These are phyloP conservation scores for Globisporangium megalacanthum DNA, from an alignment of 352 stramenopile genomes.

Conservation along the genomic window DNA sequence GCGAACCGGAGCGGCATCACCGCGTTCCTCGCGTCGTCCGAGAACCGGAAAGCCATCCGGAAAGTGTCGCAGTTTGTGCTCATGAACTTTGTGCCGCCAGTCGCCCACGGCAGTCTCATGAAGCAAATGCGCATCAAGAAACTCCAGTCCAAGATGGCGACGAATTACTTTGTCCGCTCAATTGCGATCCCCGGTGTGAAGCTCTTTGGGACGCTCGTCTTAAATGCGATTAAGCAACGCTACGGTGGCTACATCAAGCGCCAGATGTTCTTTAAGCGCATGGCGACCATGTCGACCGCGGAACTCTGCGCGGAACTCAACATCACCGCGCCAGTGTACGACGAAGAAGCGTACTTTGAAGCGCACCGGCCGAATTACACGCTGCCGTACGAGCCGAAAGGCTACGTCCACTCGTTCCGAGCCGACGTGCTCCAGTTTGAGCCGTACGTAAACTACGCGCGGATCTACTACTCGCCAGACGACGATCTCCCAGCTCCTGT, in stretches of 20 bases:
- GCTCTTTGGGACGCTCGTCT: slow-evolving; percentile 20
- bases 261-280: slow-evolving; percentile 18
- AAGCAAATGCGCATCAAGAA: slow-evolving; percentile 21
- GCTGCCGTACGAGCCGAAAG: slow-evolving; percentile 22
- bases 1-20: slow-evolving; percentile 17
- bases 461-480: slow-evolving; percentile 37
- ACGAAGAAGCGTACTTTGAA: slow-evolving; percentile 13
- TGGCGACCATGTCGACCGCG: slow-evolving; percentile 33
- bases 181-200: slow-evolving; percentile 33
- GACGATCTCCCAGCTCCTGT: slow-evolving; percentile 24
- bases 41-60: slow-evolving; percentile 25
- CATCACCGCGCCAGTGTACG: slow-evolving; percentile 21
- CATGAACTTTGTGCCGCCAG: slow-evolving; percentile 49
- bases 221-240: slow-evolving; percentile 27
- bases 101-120: slow-evolving; percentile 31
- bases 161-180: slow-evolving; percentile 34
- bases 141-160: slow-evolving; percentile 5
- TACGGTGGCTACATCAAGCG: slow-evolving; percentile 38
- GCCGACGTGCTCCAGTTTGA: slow-evolving; percentile 16
- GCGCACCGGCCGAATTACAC: slow-evolving; percentile 23
- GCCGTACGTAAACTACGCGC: slow-evolving; percentile 41
- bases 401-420: slow-evolving; percentile 15
- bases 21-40: slow-evolving; percentile 24
- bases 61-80: slow-evolving; percentile 24
- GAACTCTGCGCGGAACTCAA: slow-evolving; percentile 34